Conservation (phyloP, 176 grass and related monocot genomes). For the Juncus effusus region DNA sequence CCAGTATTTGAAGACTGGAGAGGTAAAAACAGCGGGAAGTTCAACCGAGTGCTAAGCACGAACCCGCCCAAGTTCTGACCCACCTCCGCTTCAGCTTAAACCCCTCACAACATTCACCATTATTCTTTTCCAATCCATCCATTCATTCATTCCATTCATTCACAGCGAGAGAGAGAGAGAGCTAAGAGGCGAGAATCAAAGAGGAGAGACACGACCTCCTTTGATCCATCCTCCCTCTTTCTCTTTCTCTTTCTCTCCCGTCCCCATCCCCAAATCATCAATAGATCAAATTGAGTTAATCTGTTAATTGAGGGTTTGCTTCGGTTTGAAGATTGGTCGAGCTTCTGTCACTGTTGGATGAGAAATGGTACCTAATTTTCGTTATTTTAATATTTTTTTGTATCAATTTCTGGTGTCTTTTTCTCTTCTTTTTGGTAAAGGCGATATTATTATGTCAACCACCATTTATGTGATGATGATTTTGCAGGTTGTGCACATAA, state of each 20-base stretch:
- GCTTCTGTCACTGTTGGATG: conserved; percentile 6
- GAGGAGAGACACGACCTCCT: conserved; percentile 11
- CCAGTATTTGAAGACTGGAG: not conserved
- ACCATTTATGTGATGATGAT: too few species aligned
- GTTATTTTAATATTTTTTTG: not conserved
- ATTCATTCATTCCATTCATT: conserved; percentile 2
- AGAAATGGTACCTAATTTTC: conserved; percentile 17
- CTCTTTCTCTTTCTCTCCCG: conserved; percentile 19
- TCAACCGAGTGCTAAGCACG: conserved; percentile 25
- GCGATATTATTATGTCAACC: not conserved
- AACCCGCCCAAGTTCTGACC: not conserved
- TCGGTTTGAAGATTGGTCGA: not conserved
- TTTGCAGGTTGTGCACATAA: too few species aligned
- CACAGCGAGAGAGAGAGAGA: conserved; percentile 3
- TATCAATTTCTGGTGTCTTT: not conserved
- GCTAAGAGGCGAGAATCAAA: conserved; percentile 17
- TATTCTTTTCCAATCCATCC: not conserved
- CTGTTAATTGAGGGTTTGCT: not conserved
- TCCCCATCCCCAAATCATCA: not conserved
- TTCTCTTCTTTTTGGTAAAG: conserved; percentile 1
- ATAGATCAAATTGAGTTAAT: not conserved
- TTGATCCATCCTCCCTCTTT: not conserved
- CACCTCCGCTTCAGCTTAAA: too few species aligned
- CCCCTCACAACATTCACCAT: not conserved
- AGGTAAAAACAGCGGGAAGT: conserved; percentile 6